Base-by-base conservation (phyloP, 768 basidiomycete genomes). In the Agaricus bisporus region DNA sequence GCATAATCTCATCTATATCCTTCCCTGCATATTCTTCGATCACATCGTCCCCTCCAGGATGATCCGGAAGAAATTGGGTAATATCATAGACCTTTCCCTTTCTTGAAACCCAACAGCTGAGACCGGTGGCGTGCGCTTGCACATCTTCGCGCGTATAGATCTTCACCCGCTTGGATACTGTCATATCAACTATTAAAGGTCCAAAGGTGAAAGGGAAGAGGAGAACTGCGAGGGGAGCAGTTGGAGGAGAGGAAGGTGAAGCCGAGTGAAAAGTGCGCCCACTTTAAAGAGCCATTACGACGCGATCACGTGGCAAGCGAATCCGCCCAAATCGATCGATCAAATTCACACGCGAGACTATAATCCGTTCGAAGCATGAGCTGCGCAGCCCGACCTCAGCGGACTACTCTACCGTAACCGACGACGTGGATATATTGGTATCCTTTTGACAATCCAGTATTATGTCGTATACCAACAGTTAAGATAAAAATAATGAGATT, bases 1-100 rank as follows among this genome's bases (percentile, higher is more conserved):
- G 80, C 97, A 98, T 98, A 51, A 83, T 74, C 17, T 69, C 74
- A 17, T 78, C 86, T 48, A 98, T 77, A 65, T 97, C 91, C 68
- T 82, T 81, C 38, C 94, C 95, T 4, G 89, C 95, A 68, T 86
- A 78, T 41, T 82, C 72, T 37, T 94, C 70, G 60, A 99, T 81
- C 58, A 93, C 70, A 65, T 98, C 95, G 67, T 98, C 95, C 3
- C 95, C 94, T 58, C 95, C 95, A 10, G 95, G 93, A 66, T 97
- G 94, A 73, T 95, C 94, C 49, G 78, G 63, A 2, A 95, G 70
- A 70, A 98, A 98, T 3, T 62, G 59, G 3, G 95, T 86, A 49
- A 98, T 83, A 64, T 99, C 85, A 75, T 95, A 98, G 20, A 99
- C 91, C 63, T 85, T 88, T 63, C 86, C 86, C 55, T 74, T 74